Conservation (phyloP, 2,329 filamentous ascomycete genomes). For the Escovopsis sp. region DNA sequence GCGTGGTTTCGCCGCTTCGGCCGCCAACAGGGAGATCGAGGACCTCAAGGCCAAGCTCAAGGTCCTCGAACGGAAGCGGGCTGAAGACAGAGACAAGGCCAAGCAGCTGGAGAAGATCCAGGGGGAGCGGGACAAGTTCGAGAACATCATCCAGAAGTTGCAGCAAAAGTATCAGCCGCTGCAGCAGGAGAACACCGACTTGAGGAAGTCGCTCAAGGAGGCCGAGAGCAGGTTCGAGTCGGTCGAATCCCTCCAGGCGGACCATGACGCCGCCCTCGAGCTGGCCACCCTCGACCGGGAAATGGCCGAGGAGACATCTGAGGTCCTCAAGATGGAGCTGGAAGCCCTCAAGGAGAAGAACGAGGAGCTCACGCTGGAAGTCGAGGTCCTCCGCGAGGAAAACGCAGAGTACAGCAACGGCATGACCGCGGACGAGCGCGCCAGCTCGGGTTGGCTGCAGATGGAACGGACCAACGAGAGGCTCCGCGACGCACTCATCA, state of each 20-base stretch:
- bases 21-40: slow-evolving; percentile 56
- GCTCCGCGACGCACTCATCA: slow-evolving; percentile 68
- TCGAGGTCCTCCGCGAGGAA: slow-evolving; percentile 76
- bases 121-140: slow-evolving; percentile 62
- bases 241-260: slow-evolving; percentile 60
- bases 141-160: slow-evolving; percentile 77
- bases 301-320: slow-evolving; percentile 89
- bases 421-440: slow-evolving; percentile 76
- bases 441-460: slow-evolving; percentile 77
- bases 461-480: slow-evolving; percentile 85
- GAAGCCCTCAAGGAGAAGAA: slow-evolving; percentile 59
- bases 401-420: slow-evolving; percentile 71
- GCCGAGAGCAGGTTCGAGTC: slow-evolving; percentile 51
- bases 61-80: slow-evolving; percentile 72
- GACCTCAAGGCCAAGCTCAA: slow-evolving; percentile 79
- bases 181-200: slow-evolving; percentile 61
- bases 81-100: slow-evolving; percentile 74
- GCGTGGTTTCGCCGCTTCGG: slow-evolving; percentile 30
- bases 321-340: slow-evolving; percentile 66
- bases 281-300: slow-evolving; percentile 81
- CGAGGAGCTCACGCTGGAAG: slow-evolving; percentile 77
- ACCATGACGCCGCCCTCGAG: slow-evolving; percentile 75
- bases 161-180: slow-evolving; percentile 79
- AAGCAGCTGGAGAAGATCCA: slow-evolving; percentile 65
- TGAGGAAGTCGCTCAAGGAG: slow-evolving; percentile 67